Evolutionary conservation across 306 rosid species (phyloP).

Genomic region (Trichosanthes cucumerina): DNA sequence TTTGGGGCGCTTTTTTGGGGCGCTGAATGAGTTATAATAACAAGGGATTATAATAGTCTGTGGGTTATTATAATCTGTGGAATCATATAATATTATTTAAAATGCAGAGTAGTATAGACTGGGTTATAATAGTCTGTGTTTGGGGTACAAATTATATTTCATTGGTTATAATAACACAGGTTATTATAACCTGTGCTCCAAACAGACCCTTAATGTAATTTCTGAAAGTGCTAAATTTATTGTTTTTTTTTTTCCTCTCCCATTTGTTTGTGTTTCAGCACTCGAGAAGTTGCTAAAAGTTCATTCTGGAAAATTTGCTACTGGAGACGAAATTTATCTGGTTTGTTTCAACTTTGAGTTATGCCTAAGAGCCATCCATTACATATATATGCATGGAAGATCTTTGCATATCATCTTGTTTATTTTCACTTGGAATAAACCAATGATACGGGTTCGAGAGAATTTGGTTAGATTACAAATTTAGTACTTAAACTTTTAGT

Average conservation of each 20-base stretch:
- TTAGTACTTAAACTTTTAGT: background rate
- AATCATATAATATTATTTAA: too few relatives aligned
- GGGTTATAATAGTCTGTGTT: too few relatives aligned
- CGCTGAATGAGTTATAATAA: too few relatives aligned
- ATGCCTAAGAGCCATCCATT: background rate
- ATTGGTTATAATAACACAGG: too few relatives aligned
- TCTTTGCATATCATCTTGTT: background rate
- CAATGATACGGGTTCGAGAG: background rate
- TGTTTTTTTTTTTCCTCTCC: background rate
- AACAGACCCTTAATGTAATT: too few relatives aligned
- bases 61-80: too few relatives aligned
- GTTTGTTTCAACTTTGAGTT: constrained; percentile 15
- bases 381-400: background rate
- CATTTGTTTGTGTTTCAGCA: constrained; percentile 24
- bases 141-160: too few relatives aligned
- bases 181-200: too few relatives aligned
- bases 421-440: background rate
- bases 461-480: background rate
- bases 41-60: too few relatives aligned
- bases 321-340: constrained; percentile 44
- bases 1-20: too few relatives aligned
- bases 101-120: too few relatives aligned
- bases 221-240: too few relatives aligned
- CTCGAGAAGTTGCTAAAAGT: constrained; percentile 33
- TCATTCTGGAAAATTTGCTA: constrained; percentile 40